Evolutionary conservation across 495 filamentous ascomycete genomes (phyloP).

Genomic region (Aspergillus campestris): DNA sequence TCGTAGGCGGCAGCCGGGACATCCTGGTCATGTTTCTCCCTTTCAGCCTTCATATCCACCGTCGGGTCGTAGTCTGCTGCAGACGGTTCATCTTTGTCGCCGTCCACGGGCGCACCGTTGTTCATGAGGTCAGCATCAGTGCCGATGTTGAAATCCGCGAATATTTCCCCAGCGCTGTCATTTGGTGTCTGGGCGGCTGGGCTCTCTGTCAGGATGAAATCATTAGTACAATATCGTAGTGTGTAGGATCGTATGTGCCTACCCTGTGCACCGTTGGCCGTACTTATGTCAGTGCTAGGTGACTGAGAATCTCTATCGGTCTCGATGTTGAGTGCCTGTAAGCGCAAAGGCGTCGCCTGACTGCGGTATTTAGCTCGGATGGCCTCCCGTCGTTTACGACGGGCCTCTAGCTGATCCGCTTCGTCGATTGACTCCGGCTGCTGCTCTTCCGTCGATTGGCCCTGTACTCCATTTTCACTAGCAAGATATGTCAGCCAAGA

Average conservation of each 20-base stretch:
- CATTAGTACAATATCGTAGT: background rate
- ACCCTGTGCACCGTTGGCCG: conserved; percentile 21
- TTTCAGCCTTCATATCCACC: conserved; percentile 84
- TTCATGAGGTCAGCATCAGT: conserved; percentile 62
- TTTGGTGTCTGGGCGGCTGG: conserved; percentile 40
- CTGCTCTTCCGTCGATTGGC: conserved; percentile 17
- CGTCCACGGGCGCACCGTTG: conserved; percentile 39
- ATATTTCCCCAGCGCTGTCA: conserved; percentile 39
- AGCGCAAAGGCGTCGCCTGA: conserved; percentile 61
- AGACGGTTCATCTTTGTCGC: conserved; percentile 70
- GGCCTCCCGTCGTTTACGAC: conserved; percentile 78
- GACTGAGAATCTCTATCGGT: conserved; percentile 48
- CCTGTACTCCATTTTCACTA: conserved; percentile 6
- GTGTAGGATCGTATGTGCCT: conserved; percentile 2
- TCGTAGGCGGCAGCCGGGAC: conserved; percentile 53
- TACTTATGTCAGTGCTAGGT: conserved; percentile 36
- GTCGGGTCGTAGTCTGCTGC: conserved; percentile 96
- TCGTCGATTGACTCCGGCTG: conserved; percentile 56
- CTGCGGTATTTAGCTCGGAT: conserved; percentile 76
- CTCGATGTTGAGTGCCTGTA: conserved; percentile 65
- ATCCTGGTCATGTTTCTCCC: conserved; percentile 57
- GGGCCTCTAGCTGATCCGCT: conserved; percentile 73
- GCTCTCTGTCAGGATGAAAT: conserved; percentile 14
- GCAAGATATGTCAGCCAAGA: background rate
- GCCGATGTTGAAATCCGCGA: conserved; percentile 45